These are phyloP conservation scores for Plasmodium vinckei DNA, from an alignment of 169 alveolate genomes.

Conservation along the genomic window DNA sequence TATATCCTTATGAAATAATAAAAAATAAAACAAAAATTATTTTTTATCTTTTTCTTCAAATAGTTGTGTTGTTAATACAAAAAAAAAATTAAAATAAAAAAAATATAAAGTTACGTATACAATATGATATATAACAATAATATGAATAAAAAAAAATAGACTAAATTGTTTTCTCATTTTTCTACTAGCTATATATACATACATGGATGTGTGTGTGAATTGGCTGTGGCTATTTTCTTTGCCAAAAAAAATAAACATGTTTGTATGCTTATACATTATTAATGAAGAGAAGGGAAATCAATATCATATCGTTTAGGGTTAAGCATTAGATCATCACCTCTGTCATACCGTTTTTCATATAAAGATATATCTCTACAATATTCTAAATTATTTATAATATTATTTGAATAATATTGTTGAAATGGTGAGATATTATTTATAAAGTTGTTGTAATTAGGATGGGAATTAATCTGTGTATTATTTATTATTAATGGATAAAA, in stretches of 20 bases:
- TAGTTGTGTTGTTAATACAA: conserved; percentile 6
- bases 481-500: no score
- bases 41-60: conserved; percentile 6
- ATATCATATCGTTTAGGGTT: conserved; percentile 38
- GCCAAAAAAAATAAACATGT: no score
- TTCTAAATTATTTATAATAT: conserved; percentile 12
- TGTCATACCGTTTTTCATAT: conserved; percentile 45
- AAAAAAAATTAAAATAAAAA: conserved; percentile 9
- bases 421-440: neutral
- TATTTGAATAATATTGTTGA: neutral
- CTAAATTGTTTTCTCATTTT: no score
- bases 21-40: neutral
- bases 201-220: no score
- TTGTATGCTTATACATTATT: neutral
- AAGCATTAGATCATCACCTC: neutral
- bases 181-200: no score
- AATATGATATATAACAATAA: neutral
- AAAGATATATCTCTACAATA: conserved; percentile 58
- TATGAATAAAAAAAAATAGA: no score
- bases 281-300: conserved; percentile 41
- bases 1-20: neutral
- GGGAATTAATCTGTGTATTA: no score
- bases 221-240: no score
- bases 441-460: conserved; percentile 9
- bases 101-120: neutral